Percentiles rank a stretch among this genome's conserved stretches.
These are phyloP conservation scores for Alternaria arbusti DNA, from an alignment of 2,329 filamentous ascomycete species.

Conservation along the genomic window DNA sequence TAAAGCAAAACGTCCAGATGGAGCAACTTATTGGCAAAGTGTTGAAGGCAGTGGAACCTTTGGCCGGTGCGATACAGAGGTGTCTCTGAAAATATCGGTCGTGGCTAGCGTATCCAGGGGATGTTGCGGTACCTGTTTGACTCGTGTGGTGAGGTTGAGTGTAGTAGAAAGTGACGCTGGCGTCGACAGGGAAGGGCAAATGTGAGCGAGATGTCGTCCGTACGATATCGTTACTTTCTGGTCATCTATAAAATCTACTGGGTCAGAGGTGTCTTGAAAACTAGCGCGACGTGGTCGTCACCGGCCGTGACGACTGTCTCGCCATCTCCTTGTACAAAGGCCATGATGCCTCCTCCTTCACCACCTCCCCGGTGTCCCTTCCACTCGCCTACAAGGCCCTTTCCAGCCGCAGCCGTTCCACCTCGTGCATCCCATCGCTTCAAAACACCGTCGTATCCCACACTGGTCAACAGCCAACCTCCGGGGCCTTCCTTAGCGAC, in stretches of 20 bases:
- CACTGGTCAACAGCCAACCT: constrained; percentile 80
- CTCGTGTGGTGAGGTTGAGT: not conserved
- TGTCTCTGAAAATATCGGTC: not conserved
- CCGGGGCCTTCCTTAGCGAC: constrained; percentile 58
- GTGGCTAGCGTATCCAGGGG: not conserved
- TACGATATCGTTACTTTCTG: not conserved
- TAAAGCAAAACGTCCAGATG: not conserved
- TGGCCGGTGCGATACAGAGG: constrained; percentile 1
- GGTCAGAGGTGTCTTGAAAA: constrained; percentile 33
- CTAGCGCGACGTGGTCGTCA: constrained; percentile 66
- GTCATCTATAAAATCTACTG: not conserved
- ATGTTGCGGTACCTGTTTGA: not conserved
- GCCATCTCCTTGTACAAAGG: constrained; percentile 83
- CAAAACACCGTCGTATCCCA: constrained; percentile 90
- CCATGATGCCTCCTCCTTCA: constrained; percentile 86
- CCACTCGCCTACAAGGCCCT: constrained; percentile 84
- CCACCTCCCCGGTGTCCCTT: constrained; percentile 84
- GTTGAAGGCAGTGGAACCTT: constrained; percentile 1
- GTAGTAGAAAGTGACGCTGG: not conserved
- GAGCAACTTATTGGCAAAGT: not conserved
- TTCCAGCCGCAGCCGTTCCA: constrained; percentile 69
- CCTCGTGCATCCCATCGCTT: constrained; percentile 83
- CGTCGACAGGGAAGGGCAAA: not conserved
- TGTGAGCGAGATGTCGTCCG: not conserved
- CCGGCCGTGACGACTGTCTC: constrained; percentile 85